Percentiles rank a stretch among this genome's conserved stretches.
These are phyloP conservation scores for Leccinum aurantiacum DNA, from an alignment of 768 basidiomycete species.

Conservation along the genomic window DNA sequence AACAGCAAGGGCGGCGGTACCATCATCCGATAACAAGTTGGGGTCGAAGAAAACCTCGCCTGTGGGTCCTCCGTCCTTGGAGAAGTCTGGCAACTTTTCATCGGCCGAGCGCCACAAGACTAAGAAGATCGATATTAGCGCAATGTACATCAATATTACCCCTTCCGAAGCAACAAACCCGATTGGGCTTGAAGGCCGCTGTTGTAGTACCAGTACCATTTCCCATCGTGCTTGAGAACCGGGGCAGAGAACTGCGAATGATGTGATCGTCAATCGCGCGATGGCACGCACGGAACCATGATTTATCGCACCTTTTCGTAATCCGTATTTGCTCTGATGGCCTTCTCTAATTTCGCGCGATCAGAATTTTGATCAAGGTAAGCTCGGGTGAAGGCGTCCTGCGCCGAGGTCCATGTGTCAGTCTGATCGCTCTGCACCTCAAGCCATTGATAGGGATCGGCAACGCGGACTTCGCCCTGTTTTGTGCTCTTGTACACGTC, in stretches of 20 bases:
- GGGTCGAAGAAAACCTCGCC: slow-evolving; percentile 82
- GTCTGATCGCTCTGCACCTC: slow-evolving; percentile 65
- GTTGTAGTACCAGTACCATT: slow-evolving; percentile 84
- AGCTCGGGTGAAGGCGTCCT: slow-evolving; percentile 55
- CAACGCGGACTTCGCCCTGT: slow-evolving; percentile 59
- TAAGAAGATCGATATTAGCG: slow-evolving; percentile 22
- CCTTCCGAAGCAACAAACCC: slow-evolving; percentile 23
- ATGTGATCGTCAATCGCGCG: slow-evolving; percentile 1
- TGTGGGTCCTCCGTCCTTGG: slow-evolving; percentile 40
- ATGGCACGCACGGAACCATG: not conserved
- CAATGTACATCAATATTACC: not conserved
- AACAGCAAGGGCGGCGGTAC: slow-evolving; percentile 61
- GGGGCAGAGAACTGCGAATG: slow-evolving; percentile 61
- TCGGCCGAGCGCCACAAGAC: slow-evolving; percentile 64
- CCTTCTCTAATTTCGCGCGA: slow-evolving; percentile 54
- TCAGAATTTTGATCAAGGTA: slow-evolving; percentile 68
- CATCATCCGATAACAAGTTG: slow-evolving; percentile 71
- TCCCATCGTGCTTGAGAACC: slow-evolving; percentile 56
- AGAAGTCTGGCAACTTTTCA: slow-evolving; percentile 53
- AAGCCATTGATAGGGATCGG: slow-evolving; percentile 77
- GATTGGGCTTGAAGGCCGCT: slow-evolving; percentile 73
- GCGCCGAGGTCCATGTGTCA: slow-evolving; percentile 59
- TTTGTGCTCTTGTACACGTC: slow-evolving; percentile 68
- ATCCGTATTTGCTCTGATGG: slow-evolving; percentile 54
- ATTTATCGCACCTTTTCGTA: slow-evolving; percentile 43